Evolutionary conservation across 2,329 filamentous ascomycete genomes (phyloP).

Genomic region (Aspergillus tubingensis): DNA sequence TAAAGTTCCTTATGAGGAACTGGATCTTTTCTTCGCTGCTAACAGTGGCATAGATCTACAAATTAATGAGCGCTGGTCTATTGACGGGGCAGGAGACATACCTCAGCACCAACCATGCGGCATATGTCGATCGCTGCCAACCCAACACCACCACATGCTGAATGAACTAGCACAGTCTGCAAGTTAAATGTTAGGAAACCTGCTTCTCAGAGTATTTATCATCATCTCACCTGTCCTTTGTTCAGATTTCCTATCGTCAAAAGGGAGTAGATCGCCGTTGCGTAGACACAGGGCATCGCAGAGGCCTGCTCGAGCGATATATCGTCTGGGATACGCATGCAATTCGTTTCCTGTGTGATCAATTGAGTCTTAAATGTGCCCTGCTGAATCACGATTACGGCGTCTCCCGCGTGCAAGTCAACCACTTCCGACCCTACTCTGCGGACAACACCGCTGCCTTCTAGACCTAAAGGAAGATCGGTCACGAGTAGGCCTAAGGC

Average conservation of each 20-base stretch:
- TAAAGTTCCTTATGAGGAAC: constrained; percentile 5
- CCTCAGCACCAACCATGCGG: constrained; percentile 29
- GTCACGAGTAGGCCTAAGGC: constrained; percentile 23
- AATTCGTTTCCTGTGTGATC: constrained; percentile 3
- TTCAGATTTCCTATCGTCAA: constrained; percentile 24
- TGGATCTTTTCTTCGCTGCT: constrained; percentile 13
- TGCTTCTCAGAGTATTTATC: no score
- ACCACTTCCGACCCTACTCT: constrained; percentile 29
- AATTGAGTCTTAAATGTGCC: constrained; percentile 12
- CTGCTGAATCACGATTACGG: constrained; percentile 25
- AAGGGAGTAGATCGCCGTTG: constrained; percentile 24
- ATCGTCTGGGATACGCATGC: constrained; percentile 11
- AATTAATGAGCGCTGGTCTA: not conserved
- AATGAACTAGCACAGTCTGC: constrained; percentile 36
- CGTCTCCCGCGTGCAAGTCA: constrained; percentile 31
- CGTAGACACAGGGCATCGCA: constrained; percentile 16
- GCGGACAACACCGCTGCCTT: constrained; percentile 36
- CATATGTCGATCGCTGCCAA: constrained; percentile 33
- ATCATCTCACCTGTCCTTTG: constrained; percentile 20
- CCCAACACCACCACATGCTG: constrained; percentile 34
- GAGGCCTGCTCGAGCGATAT: constrained; percentile 23
- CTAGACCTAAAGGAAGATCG: constrained; percentile 29
- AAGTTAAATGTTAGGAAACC: no score
- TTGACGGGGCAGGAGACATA: constrained; percentile 17
- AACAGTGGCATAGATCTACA: constrained; percentile 18